phyloP scores from a whole-genome alignment of 2,329 filamentous ascomycete species.

The Penicillium sp. region DNA sequence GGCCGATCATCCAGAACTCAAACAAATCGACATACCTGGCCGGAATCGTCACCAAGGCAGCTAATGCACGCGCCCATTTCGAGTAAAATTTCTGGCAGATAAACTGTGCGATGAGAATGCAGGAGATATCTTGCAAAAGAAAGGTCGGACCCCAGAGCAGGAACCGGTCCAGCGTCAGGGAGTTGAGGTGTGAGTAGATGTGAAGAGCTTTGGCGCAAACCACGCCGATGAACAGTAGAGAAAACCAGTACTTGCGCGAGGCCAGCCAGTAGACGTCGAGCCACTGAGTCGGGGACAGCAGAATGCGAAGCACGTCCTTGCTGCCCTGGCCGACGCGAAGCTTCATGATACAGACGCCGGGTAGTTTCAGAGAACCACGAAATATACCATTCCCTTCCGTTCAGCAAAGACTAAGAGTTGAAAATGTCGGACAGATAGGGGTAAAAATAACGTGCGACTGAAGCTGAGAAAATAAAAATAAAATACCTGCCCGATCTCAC shows the following conservation, averaged over 20 bases:
- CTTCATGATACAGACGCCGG: slow-evolving; percentile 1
- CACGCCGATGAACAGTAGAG: slow-evolving; percentile 23
- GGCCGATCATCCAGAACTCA: background rate
- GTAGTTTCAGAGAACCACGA: too few species aligned
- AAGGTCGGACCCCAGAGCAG: slow-evolving; percentile 27
- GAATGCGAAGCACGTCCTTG: slow-evolving; percentile 4
- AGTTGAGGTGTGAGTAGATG: slow-evolving; percentile 26
- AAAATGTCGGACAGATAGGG: too few species aligned
- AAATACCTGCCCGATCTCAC: too few species aligned
- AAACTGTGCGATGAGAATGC: slow-evolving; percentile 13
- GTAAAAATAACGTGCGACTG: too few species aligned
- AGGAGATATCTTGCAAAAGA: slow-evolving; percentile 22
- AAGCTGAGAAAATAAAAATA: too few species aligned
- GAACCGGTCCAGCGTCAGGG: slow-evolving; percentile 18
- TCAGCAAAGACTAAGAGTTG: too few species aligned
- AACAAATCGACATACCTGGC: slow-evolving; percentile 9
- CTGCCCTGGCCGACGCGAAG: slow-evolving; percentile 2
- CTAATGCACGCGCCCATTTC: slow-evolving; percentile 11
- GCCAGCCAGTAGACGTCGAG: slow-evolving; percentile 21
- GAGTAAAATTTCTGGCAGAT: slow-evolving; percentile 14
- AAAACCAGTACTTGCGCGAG: slow-evolving; percentile 24
- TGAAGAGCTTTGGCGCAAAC: slow-evolving; percentile 24
- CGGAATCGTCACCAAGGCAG: slow-evolving; percentile 8
- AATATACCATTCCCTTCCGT: too few species aligned
- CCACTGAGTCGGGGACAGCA: slow-evolving; percentile 11